Evolutionary conservation across 2,329 filamentous ascomycete genomes (phyloP).

Genomic region (Xylaria sp.): DNA sequence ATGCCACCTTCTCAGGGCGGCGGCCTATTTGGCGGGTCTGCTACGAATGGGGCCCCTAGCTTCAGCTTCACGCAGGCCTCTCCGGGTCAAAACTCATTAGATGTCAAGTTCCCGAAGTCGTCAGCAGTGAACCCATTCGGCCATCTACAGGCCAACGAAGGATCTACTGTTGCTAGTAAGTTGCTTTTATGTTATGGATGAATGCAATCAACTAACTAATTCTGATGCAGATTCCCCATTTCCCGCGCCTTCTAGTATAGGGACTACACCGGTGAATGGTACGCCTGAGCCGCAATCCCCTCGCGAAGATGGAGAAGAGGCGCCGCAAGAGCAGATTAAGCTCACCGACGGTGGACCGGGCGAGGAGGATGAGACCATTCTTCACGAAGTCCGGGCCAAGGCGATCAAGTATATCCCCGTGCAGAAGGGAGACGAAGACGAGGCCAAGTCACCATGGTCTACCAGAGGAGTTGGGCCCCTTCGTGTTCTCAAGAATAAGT

Average conservation of each 20-base stretch:
- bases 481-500: constrained; percentile 78
- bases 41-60: constrained; percentile 43
- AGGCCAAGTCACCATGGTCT: constrained; percentile 70
- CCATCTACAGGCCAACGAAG: constrained; percentile 48
- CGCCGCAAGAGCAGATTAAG: constrained; percentile 74
- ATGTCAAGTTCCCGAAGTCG: constrained; percentile 42
- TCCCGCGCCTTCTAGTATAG: constrained; percentile 68
- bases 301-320: constrained; percentile 58
- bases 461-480: constrained; percentile 77
- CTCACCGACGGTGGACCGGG: constrained; percentile 73
- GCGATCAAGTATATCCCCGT: constrained; percentile 68
- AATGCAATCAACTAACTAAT: constrained; percentile 19
- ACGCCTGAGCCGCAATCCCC: constrained; percentile 66
- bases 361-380: constrained; percentile 76
- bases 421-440: constrained; percentile 57
- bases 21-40: constrained; percentile 43
- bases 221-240: constrained; percentile 49
- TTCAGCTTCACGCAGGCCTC: constrained; percentile 54
- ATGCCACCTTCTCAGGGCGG: constrained; percentile 38
- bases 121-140: constrained; percentile 37
- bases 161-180: constrained; percentile 57
- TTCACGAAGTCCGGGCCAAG: constrained; percentile 78
- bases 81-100: constrained; percentile 45
- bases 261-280: constrained; percentile 67
- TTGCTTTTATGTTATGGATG: background rate